phyloP scores from a whole-genome alignment of 805 yeast genomes.

The Wilhelminamyces savonicus region DNA sequence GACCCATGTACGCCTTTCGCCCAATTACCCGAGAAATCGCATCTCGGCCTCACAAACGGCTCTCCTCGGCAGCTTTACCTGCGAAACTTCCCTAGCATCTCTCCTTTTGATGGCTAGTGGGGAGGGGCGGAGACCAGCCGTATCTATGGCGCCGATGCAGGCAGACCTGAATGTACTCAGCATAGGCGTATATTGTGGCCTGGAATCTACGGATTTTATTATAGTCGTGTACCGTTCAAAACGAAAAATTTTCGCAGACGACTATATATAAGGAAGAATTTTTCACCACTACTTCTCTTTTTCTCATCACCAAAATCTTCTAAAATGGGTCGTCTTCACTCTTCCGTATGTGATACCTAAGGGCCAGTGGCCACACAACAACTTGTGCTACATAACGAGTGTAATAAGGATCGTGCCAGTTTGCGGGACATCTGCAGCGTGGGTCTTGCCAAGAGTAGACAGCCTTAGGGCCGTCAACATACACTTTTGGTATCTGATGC shows the following conservation, averaged over 20 bases:
- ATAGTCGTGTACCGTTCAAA: slow-evolving; percentile 4
- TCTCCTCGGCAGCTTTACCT: too few relatives aligned
- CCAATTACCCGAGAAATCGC: too few relatives aligned
- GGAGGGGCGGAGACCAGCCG: too few relatives aligned
- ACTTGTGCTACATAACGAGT: slow-evolving; percentile 20
- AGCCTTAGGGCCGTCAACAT: slow-evolving; percentile 3
- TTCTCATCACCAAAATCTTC: slow-evolving; percentile 31
- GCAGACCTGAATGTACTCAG: too few relatives aligned
- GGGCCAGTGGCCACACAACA: slow-evolving; percentile 4
- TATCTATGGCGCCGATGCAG: too few relatives aligned
- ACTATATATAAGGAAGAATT: slow-evolving; percentile 7
- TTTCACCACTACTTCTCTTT: slow-evolving; percentile 3
- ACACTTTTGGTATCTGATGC: slow-evolving; percentile 22
- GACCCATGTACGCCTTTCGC: too few relatives aligned
- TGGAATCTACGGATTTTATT: too few relatives aligned
- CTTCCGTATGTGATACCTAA: slow-evolving; percentile 67
- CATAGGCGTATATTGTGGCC: too few relatives aligned
- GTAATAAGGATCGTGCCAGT: slow-evolving; percentile 18
- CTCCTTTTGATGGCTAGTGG: too few relatives aligned
- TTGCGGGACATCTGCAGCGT: slow-evolving; percentile 14
- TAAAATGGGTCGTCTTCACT: slow-evolving; percentile 99
- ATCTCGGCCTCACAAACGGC: too few relatives aligned
- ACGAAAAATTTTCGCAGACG: slow-evolving; percentile 15
- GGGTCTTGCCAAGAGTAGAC: slow-evolving; percentile 26
- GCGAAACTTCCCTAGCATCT: too few relatives aligned